phyloP scores from a whole-genome alignment of 805 yeast genomes.

The Pichia exigua region DNA sequence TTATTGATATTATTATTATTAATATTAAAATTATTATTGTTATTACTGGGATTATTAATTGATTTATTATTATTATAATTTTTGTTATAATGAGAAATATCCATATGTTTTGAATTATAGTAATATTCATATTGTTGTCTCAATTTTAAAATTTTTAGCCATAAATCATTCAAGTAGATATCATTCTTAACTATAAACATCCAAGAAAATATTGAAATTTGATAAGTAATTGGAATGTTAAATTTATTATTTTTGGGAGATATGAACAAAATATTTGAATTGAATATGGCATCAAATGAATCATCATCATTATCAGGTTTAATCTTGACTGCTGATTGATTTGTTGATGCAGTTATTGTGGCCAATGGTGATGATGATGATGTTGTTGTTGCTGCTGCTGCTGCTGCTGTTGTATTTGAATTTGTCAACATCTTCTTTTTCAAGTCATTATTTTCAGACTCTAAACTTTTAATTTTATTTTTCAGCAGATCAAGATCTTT shows the following conservation, averaged over 20 bases:
- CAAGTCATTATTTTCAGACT: slow-evolving; percentile 21
- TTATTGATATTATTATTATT: background rate
- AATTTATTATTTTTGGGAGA: slow-evolving; percentile 29
- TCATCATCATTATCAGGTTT: slow-evolving; percentile 15
- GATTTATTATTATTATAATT: slow-evolving; percentile 4
- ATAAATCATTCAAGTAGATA: slow-evolving; percentile 44
- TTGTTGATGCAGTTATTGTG: background rate
- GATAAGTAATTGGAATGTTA: slow-evolving; percentile 31
- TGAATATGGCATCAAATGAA: slow-evolving; percentile 27
- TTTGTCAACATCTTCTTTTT: slow-evolving; percentile 4
- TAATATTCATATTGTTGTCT: slow-evolving; percentile 32
- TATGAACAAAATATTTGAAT: slow-evolving; percentile 30
- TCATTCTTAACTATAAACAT: slow-evolving; percentile 53
- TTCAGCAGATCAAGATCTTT: slow-evolving; percentile 20
- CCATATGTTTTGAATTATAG: slow-evolving; percentile 26
- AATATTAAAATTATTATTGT: background rate
- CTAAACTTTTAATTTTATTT: slow-evolving; percentile 23
- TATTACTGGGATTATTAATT: background rate
- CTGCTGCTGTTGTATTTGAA: background rate
- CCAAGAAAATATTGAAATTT: slow-evolving; percentile 47
- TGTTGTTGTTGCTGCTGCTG: background rate
- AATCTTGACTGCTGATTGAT: background rate
- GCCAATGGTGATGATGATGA: background rate
- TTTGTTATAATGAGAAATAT: slow-evolving; percentile 23
- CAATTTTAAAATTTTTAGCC: slow-evolving; percentile 34